Base-by-base conservation (phyloP, 768 basidiomycete genomes). In the Boletellus ananas region DNA sequence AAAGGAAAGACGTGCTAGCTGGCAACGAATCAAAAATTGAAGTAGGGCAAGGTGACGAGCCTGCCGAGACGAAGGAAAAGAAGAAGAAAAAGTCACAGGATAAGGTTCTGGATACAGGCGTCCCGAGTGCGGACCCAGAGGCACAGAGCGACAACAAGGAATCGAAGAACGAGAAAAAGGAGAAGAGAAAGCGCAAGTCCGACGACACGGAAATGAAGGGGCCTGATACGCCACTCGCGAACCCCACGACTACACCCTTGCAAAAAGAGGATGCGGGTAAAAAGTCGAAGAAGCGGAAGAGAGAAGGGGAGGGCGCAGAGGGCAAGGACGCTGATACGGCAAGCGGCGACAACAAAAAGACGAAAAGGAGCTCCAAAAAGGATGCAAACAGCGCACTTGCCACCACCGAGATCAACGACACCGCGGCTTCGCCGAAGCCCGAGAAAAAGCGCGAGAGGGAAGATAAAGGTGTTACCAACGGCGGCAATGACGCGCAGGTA, bases 261-360 rank as follows among this genome's bases (percentile, higher is more conserved):
- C 58, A 56, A 41, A 42, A 51, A 33, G 50, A 34, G 33, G 43
- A 27, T 8, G 40, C 55, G 34, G 49, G 41, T 29, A 57, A 54
- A 25, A 62, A 62, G 52, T 61, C 58, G 34, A 73, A 68, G 52
- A 75, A 72, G 54, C 70, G 70, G 44, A 71, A 65, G 53, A 65
- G 61, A 58, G 48, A 54, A 41, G 40, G 45, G 13, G 29, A 55
- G 7, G 56, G 53, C 6, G 39, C 9, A 4, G 57, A 44, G 10
- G 52, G 51, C 16, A 52, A 38, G 14, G 59, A 55, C 27, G 50
- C 48, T 33, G 34, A 20, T 18, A 51, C 47, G 12, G 45, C 17
- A 7, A 37, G 43, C 8, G 54, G 45, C 16, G 56, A 52, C 31
- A 45, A 52, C 33, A 62, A 67, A 60, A 66, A 65, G 47, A 51